A percentile compares a stretch with the other conserved stretches of the same genome.
Evolutionary conservation across 169 alveolate genomes (phyloP).

Genomic region (Cystoisospora suis): DNA sequence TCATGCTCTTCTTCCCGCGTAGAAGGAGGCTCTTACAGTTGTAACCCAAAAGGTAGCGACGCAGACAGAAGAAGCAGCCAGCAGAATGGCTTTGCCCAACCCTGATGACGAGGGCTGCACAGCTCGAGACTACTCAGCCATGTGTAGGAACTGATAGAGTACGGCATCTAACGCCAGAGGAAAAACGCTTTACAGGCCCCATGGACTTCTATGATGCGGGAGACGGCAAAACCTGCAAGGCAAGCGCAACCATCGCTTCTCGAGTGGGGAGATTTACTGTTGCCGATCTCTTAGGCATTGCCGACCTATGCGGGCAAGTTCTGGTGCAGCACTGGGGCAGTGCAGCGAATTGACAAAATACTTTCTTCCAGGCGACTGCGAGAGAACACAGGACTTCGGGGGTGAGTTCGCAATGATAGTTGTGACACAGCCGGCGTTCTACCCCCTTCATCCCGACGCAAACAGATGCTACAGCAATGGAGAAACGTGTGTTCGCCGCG

Average conservation of each 20-base stretch:
- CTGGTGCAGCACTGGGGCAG: not conserved
- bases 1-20: too few relatives aligned
- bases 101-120: slow-evolving; percentile 24
- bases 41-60: not conserved
- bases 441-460: not conserved
- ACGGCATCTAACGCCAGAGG: too few relatives aligned
- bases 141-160: not conserved
- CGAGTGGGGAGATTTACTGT: not conserved
- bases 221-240: slow-evolving; percentile 30
- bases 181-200: slow-evolving; percentile 21
- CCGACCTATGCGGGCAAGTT: not conserved
- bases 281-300: not conserved
- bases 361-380: slow-evolving; percentile 21
- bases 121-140: slow-evolving; percentile 2
- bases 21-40: not conserved
- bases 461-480: slow-evolving; percentile 13
- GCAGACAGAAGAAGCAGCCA: not conserved
- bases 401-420: not conserved
- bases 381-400: not conserved
- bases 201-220: slow-evolving; percentile 10
- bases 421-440: not conserved
- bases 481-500: not conserved
- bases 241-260: not conserved
- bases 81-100: not conserved
- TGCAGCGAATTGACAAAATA: not conserved